A percentile compares a stretch with the other conserved stretches of the same genome.
Conservation (phyloP, 176 grass and related monocot genomes). For the Musa troglodytarum region DNA sequence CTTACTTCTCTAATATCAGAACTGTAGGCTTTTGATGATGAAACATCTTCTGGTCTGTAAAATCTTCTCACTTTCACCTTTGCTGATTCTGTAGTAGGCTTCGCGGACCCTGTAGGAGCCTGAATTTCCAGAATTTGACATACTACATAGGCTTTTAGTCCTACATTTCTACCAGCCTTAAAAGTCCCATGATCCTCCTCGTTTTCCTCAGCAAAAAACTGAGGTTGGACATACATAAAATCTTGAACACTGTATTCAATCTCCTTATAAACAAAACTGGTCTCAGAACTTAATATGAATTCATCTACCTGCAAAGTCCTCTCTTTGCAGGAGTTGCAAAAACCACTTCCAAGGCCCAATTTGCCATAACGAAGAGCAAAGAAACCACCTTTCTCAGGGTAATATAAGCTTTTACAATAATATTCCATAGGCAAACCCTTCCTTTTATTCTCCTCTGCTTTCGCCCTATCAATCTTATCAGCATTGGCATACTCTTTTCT, state of each 20-base stretch:
- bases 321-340: slow-evolving; percentile 66
- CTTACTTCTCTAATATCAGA: slow-evolving; percentile 96
- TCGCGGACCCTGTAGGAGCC: slow-evolving; percentile 39
- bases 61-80: slow-evolving; percentile 77
- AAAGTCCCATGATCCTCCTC: slow-evolving; percentile 55
- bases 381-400: slow-evolving; percentile 81
- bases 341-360: slow-evolving; percentile 73
- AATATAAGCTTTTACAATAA: slow-evolving; percentile 83
- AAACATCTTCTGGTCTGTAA: slow-evolving; percentile 95
- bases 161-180: slow-evolving; percentile 85
- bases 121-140: slow-evolving; percentile 67
- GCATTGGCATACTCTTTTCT: slow-evolving; percentile 72
- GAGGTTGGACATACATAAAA: slow-evolving; percentile 65
- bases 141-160: slow-evolving; percentile 75
- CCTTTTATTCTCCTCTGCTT: slow-evolving; percentile 76
- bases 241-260: slow-evolving; percentile 62
- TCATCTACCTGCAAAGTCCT: slow-evolving; percentile 45
- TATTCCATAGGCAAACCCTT: slow-evolving; percentile 74
- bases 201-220: slow-evolving; percentile 50
- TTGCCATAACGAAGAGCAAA: slow-evolving; percentile 61
- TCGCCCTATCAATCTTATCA: slow-evolving; percentile 54
- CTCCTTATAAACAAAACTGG: slow-evolving; percentile 55
- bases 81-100: slow-evolving; percentile 39
- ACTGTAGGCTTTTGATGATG: slow-evolving; percentile 65
- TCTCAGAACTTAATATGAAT: slow-evolving; percentile 49